Evolutionary conservation across 2,329 filamentous ascomycete genomes (phyloP).

Genomic region (Phaeosphaeriaceae sp.): DNA sequence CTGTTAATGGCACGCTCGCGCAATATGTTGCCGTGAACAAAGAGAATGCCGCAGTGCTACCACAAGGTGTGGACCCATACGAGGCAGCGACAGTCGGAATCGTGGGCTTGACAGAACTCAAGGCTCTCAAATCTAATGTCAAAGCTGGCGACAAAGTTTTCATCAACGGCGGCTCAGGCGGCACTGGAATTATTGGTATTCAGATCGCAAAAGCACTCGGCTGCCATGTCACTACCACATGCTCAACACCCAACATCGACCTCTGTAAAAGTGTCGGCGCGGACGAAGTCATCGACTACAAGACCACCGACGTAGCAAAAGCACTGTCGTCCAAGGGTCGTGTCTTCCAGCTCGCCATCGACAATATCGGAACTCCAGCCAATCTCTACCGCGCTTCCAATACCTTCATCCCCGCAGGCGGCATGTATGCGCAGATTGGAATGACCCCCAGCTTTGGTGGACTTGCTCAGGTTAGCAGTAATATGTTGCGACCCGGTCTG

Average conservation of each 20-base stretch:
- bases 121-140: slow-evolving; percentile 46
- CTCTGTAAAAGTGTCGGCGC: slow-evolving; percentile 67
- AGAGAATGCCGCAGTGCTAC: slow-evolving; percentile 27
- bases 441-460: slow-evolving; percentile 19
- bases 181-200: slow-evolving; percentile 66
- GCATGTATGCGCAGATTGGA: slow-evolving; percentile 54
- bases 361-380: slow-evolving; percentile 62
- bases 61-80: slow-evolving; percentile 35
- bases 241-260: slow-evolving; percentile 64
- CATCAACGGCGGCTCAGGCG: slow-evolving; percentile 70
- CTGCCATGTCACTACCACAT: slow-evolving; percentile 65
- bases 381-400: slow-evolving; percentile 62
- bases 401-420: slow-evolving; percentile 57
- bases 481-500: slow-evolving; percentile 54
- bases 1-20: slow-evolving; percentile 45
- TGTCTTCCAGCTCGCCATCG: slow-evolving; percentile 62
- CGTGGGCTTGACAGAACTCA: slow-evolving; percentile 50
- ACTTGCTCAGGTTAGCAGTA: slow-evolving; percentile 41
- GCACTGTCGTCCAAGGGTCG: slow-evolving; percentile 56
- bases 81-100: slow-evolving; percentile 47
- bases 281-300: slow-evolving; percentile 70
- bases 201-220: slow-evolving; percentile 69
- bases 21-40: slow-evolving; percentile 45
- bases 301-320: slow-evolving; percentile 55
- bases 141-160: slow-evolving; percentile 61